Conservation (phyloP, 2,329 filamentous ascomycete genomes). For the Niveomyces coronatus region DNA sequence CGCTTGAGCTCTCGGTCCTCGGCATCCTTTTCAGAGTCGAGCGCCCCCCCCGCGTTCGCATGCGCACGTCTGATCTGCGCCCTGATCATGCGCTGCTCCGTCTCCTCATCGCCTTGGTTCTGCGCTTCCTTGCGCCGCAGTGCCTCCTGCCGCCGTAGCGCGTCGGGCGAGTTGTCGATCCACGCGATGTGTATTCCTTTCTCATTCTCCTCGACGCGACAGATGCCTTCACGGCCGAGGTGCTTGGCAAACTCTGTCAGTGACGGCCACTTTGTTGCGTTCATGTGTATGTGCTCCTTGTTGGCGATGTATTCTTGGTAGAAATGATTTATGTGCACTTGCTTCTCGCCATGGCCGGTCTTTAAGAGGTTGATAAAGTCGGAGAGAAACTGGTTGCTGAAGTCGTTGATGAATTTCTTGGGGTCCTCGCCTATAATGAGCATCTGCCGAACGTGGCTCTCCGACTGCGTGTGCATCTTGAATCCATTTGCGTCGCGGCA, state of each 20-base stretch:
- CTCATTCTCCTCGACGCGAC: conserved; percentile 76
- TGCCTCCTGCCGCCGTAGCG: conserved; percentile 68
- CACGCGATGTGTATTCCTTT: conserved; percentile 82
- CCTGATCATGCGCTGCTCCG: conserved; percentile 71
- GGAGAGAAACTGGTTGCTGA: conserved; percentile 66
- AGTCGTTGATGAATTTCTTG: conserved; percentile 73
- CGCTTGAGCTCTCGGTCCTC: conserved; percentile 42
- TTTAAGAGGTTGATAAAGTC: conserved; percentile 70
- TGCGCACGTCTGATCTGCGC: conserved; percentile 75
- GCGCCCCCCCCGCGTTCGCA: conserved; percentile 33
- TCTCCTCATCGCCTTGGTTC: conserved; percentile 83
- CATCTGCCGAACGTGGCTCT: conserved; percentile 84
- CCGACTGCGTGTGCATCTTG: conserved; percentile 77
- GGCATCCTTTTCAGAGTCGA: conserved; percentile 29
- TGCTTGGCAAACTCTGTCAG: conserved; percentile 86
- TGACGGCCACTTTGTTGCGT: conserved; percentile 78
- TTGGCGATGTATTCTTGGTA: conserved; percentile 90
- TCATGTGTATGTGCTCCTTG: conserved; percentile 88
- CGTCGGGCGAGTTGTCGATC: conserved; percentile 86
- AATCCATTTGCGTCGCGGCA: conserved; percentile 79
- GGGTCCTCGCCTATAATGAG: conserved; percentile 79
- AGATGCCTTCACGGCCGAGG: conserved; percentile 77
- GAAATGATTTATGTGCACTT: conserved; percentile 80
- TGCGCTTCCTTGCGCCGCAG: conserved; percentile 73
- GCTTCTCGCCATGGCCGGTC: conserved; percentile 85